phyloP scores from a whole-genome alignment of 1,139 yeast genomes.

The Kurtzmaniella quercitrusa region DNA sequence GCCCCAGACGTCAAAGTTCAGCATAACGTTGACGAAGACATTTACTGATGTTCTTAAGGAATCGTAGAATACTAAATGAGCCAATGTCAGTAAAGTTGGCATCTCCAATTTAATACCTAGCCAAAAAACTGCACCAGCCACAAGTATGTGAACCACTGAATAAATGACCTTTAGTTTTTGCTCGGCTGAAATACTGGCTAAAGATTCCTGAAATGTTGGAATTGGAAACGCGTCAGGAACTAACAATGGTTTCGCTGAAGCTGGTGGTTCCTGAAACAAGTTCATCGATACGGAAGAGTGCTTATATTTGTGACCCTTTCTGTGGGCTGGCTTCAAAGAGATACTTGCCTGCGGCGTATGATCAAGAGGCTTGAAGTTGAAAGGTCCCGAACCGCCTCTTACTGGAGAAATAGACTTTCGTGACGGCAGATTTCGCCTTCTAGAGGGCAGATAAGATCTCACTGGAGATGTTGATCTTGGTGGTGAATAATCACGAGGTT shows the following conservation, averaged over 20 bases:
- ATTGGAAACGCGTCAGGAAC: constrained; percentile 79
- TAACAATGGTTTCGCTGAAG: constrained; percentile 55
- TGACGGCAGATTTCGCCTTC: constrained; percentile 14
- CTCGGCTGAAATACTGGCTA: constrained; percentile 46
- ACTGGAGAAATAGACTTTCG: constrained; percentile 26
- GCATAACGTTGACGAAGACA: constrained; percentile 71
- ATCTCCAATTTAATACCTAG: constrained; percentile 56
- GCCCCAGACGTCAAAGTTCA: constrained; percentile 91
- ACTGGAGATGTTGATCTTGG: constrained; percentile 25
- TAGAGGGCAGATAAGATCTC: constrained; percentile 24
- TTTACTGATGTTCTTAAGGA: constrained; percentile 72
- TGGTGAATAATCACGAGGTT: constrained; percentile 6
- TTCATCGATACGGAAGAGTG: constrained; percentile 98
- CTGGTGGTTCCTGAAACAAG: constrained; percentile 88
- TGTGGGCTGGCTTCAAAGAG: constrained; percentile 57
- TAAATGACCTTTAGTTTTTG: constrained; percentile 61
- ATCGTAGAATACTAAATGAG: constrained; percentile 86
- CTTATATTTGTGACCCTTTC: constrained; percentile 93
- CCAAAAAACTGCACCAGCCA: constrained; percentile 56
- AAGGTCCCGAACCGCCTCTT: constrained; percentile 25
- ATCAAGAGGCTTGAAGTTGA: constrained; percentile 45
- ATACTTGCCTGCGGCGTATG: constrained; percentile 22
- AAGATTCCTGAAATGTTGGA: constrained; percentile 65
- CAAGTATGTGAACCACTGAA: constrained; percentile 60
- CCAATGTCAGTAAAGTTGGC: constrained; percentile 68